Conservation (phyloP, 306 rosid species). For the Trifolium pratense region DNA sequence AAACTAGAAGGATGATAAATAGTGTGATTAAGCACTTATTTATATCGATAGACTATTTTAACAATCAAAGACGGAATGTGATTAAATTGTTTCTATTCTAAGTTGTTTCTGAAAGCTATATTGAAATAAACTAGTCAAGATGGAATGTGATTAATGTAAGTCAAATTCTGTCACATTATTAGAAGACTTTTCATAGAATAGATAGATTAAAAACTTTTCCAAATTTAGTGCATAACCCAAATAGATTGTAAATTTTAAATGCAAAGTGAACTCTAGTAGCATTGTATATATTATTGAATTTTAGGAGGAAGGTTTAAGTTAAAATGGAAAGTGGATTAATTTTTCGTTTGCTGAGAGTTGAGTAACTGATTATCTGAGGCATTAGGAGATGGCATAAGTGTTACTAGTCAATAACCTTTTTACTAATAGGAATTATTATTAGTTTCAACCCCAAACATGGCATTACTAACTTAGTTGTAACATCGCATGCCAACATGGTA, state of each 20-base stretch:
- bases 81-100: background rate
- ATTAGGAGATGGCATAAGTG: conserved; percentile 32
- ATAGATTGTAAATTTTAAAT: background rate
- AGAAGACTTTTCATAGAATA: background rate
- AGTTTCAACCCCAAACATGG: background rate
- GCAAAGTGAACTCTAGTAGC: conserved; percentile 16
- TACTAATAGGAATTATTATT: conserved; percentile 17
- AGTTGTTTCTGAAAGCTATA: conserved; percentile 2
- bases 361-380: background rate
- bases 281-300: background rate
- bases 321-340: background rate
- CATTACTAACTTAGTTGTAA: conserved; percentile 6
- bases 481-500: background rate
- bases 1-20: background rate
- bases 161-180: background rate
- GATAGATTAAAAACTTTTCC: background rate
- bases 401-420: conserved; percentile 1
- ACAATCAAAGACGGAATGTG: background rate
- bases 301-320: background rate
- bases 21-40: background rate
- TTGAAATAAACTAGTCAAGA: background rate
- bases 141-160: background rate
- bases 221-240: background rate
- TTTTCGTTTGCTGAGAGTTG: background rate
- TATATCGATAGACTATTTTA: background rate